A percentile compares a stretch with the other conserved stretches of the same genome.
Conservation (phyloP, 257 asterid species). For the Nicotiana sylvestris region DNA sequence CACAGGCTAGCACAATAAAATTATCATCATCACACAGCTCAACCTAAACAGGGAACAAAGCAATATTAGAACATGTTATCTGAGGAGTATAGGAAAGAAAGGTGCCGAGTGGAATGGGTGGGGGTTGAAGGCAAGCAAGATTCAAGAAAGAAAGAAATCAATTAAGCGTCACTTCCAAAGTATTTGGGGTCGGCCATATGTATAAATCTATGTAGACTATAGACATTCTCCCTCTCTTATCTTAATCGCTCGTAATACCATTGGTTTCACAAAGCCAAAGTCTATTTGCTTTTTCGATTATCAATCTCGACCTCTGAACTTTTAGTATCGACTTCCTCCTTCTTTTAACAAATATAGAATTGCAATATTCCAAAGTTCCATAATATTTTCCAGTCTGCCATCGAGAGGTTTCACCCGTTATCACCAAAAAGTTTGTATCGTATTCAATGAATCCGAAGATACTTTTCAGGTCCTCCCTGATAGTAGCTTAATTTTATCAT, state of each 20-base stretch:
- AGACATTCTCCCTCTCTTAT: neutral
- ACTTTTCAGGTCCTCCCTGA: neutral
- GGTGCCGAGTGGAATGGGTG: neutral
- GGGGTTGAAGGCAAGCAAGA: neutral
- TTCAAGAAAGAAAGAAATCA: neutral
- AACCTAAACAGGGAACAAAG: conserved; percentile 44
- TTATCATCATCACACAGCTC: conserved; percentile 90
- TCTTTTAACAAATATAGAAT: neutral
- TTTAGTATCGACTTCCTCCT: neutral
- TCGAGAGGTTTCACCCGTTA: neutral
- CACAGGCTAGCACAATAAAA: conserved; percentile 91
- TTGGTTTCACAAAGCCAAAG: neutral
- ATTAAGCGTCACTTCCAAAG: neutral
- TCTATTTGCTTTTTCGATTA: neutral
- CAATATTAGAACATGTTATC: conserved; percentile 10
- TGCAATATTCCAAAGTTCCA: neutral
- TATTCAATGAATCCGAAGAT: neutral
- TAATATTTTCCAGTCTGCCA: neutral
- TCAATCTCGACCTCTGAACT: neutral
- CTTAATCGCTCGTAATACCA: neutral
- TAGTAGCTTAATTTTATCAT: neutral
- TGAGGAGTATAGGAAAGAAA: conserved; percentile 8
- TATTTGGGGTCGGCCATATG: neutral
- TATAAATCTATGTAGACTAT: neutral
- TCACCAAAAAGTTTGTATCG: neutral